Conservation (phyloP, 257 asterid genomes). For the Fraxinus cuspidata region DNA sequence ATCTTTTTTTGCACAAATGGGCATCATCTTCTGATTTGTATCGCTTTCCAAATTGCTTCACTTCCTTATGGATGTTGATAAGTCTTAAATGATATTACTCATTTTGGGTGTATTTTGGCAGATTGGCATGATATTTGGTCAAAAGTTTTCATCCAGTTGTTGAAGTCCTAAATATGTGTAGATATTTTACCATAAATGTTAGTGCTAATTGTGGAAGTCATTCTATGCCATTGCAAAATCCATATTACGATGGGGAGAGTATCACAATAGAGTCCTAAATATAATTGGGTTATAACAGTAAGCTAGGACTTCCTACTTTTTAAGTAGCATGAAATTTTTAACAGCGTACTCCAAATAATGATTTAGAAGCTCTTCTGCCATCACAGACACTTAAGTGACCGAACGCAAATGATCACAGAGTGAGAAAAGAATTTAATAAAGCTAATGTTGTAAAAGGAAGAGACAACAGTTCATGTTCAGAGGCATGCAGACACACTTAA, state of each 20-base stretch:
- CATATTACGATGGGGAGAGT: neutral
- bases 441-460: constrained; percentile 11
- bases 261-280: neutral
- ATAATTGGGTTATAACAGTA: neutral
- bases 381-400: neutral
- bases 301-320: neutral
- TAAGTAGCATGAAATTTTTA: constrained; percentile 3
- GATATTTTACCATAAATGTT: neutral
- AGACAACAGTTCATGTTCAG: constrained; percentile 1
- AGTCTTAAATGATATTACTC: neutral
- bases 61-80: neutral
- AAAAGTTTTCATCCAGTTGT: neutral
- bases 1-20: neutral
- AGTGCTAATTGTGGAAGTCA: neutral
- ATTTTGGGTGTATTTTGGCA: neutral
- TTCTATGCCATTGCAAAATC: neutral
- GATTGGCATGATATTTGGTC: neutral
- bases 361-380: neutral
- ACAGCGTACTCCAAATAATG: neutral
- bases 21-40: neutral
- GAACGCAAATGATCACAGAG: neutral
- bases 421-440: constrained; percentile 5
- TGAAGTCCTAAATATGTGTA: neutral
- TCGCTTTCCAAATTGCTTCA: neutral
- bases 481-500: neutral